phyloP scores from a whole-genome alignment of 2,329 filamentous ascomycete genomes.

The Cryphonectria carpinicola region DNA sequence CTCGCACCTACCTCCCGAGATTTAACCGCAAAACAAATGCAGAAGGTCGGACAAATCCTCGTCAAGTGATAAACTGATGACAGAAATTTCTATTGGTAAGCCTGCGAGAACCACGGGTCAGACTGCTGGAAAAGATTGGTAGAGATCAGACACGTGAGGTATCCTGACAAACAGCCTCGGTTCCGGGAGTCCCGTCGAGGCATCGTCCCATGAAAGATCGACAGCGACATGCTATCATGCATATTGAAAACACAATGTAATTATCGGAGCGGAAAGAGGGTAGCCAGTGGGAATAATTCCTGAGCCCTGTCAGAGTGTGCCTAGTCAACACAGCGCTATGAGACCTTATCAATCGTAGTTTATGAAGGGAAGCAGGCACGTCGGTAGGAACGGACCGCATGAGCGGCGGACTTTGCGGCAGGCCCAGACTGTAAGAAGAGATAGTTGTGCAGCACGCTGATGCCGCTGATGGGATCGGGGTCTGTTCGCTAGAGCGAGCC shows the following conservation, averaged over 20 bases:
- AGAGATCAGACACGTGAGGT: slow-evolving; percentile 14
- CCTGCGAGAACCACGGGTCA: not conserved
- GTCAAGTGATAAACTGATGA: slow-evolving; percentile 8
- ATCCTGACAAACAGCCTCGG: slow-evolving; percentile 4
- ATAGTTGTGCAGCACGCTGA: slow-evolving; percentile 16
- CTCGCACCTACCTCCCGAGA: slow-evolving; percentile 31
- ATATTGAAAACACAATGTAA: slow-evolving; percentile 34
- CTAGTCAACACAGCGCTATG: slow-evolving; percentile 30
- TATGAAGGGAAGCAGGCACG: slow-evolving; percentile 41
- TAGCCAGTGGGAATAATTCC: slow-evolving; percentile 18
- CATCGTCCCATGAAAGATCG: slow-evolving; percentile 16
- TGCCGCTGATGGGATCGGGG: not conserved
- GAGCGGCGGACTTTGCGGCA: slow-evolving; percentile 36
- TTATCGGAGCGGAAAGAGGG: slow-evolving; percentile 34
- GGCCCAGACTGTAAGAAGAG: slow-evolving; percentile 25
- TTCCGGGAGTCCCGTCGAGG: not conserved
- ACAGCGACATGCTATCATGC: slow-evolving; percentile 31
- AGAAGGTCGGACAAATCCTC: slow-evolving; percentile 17
- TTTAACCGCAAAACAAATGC: slow-evolving; percentile 37
- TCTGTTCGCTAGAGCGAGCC: not conserved
- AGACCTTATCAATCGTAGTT: slow-evolving; percentile 36
- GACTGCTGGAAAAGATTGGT: slow-evolving; percentile 1
- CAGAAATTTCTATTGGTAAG: not conserved
- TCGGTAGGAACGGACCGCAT: slow-evolving; percentile 48
- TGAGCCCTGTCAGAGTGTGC: slow-evolving; percentile 21